phyloP scores from a whole-genome alignment of 768 basidiomycete species.

The Gloeopeniophorella convolvens region DNA sequence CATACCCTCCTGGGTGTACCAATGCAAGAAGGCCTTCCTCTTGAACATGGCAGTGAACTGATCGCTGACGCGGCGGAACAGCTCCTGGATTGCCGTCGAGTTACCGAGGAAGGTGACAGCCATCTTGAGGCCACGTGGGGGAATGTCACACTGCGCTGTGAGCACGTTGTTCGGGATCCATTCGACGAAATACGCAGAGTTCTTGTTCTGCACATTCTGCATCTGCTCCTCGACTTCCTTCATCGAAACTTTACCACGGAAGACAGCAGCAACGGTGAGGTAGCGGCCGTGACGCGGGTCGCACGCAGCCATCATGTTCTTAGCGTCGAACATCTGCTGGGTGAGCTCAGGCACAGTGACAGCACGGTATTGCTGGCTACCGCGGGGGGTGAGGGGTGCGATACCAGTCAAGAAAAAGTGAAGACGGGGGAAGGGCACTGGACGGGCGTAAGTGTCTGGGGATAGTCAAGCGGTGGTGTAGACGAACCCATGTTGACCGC shows the following conservation, averaged over 20 bases:
- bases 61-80: constrained; percentile 98
- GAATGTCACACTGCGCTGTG: constrained; percentile 96
- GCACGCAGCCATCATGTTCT: constrained; percentile 99
- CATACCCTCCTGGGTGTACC: constrained; percentile 99
- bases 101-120: constrained; percentile 97
- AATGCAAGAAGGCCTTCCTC: constrained; percentile 97
- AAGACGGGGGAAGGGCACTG: constrained; percentile 97
- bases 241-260: constrained; percentile 99
- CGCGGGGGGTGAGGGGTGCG: constrained; percentile 90
- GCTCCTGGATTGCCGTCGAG: constrained; percentile 93
- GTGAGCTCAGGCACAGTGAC: constrained; percentile 97
- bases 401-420: constrained; percentile 99
- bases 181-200: constrained; percentile 97
- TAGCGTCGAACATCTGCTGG: constrained; percentile 99
- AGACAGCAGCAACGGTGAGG: constrained; percentile 93
- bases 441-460: constrained; percentile 2
- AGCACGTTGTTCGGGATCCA: constrained; percentile 99
- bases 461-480: neutral
- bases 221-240: constrained; percentile 99
- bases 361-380: constrained; percentile 92
- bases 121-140: constrained; percentile 94
- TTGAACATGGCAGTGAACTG: constrained; percentile 99
- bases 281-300: constrained; percentile 97
- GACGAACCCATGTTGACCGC: constrained; percentile 96
- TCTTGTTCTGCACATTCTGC: constrained; percentile 96